phyloP scores from a whole-genome alignment of 2,329 filamentous ascomycete species.

The Neopestalotiopsis rosae region DNA sequence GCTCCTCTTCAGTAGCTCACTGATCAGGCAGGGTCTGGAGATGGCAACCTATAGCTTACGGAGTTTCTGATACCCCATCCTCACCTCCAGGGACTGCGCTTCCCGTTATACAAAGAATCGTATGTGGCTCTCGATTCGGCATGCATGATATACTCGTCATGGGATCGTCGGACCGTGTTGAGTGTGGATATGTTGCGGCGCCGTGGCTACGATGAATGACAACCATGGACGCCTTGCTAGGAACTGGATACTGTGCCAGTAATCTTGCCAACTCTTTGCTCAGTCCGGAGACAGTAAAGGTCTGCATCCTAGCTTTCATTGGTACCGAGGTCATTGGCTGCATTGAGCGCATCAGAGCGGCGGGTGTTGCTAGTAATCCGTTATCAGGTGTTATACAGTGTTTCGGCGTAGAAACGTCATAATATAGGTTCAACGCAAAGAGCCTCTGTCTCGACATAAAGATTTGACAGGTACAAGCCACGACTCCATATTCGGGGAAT shows the following conservation, averaged over 20 bases:
- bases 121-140: not conserved
- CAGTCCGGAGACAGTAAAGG: not conserved
- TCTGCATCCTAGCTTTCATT: not conserved
- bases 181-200: not conserved
- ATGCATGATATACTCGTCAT: not conserved
- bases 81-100: not conserved
- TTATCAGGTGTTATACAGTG: not conserved
- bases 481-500: not conserved
- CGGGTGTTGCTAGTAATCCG: not conserved
- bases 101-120: not conserved
- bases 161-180: not conserved
- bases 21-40: too few relatives aligned
- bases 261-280: not conserved
- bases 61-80: not conserved
- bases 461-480: not conserved
- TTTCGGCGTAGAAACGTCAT: not conserved
- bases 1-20: too few relatives aligned
- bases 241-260: not conserved
- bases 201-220: slow-evolving; percentile 4
- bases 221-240: not conserved
- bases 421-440: too few relatives aligned
- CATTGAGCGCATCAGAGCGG: not conserved
- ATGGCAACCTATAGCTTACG: not conserved
- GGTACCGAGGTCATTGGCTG: not conserved
- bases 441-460: not conserved